phyloP scores from a whole-genome alignment of 164 flowering plant species.

The Piper betle region DNA sequence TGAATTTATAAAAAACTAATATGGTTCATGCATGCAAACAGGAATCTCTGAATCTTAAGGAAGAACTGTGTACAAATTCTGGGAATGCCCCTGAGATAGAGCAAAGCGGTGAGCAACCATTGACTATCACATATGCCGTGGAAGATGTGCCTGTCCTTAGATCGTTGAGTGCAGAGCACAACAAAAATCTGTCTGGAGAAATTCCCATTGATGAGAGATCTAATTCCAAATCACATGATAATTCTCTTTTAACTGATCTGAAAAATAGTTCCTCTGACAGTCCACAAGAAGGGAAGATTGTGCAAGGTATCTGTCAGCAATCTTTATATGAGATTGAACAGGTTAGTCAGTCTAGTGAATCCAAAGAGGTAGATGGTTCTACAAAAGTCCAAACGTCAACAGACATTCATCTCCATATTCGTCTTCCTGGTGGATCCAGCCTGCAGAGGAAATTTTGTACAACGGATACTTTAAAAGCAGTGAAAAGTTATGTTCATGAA shows the following conservation, averaged over 20 bases:
- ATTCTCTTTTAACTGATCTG: constrained; percentile 6
- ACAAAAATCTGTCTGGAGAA: constrained; percentile 10
- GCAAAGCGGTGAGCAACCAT: constrained; percentile 13
- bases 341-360: constrained; percentile 1
- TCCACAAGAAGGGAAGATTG: constrained; percentile 7
- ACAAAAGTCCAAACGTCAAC: constrained; percentile 8
- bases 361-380: constrained; percentile 1
- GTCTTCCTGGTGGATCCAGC: constrained; percentile 51
- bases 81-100: neutral
- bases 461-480: constrained; percentile 37
- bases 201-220: constrained; percentile 7
- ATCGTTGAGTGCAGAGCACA: constrained; percentile 1
- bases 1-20: neutral
- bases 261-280: neutral
- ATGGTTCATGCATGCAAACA: neutral
- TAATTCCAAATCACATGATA: constrained; percentile 9
- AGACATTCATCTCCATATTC: constrained; percentile 55
- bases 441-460: constrained; percentile 45
- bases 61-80: constrained; percentile 12
- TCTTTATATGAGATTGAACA: constrained; percentile 6
- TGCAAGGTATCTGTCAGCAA: constrained; percentile 9
- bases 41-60: constrained; percentile 1
- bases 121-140: constrained; percentile 4
- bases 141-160: constrained; percentile 4
- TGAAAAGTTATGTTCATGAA: constrained; percentile 46